Conservation (phyloP, 495 filamentous ascomycete genomes). For the Penicillium maclennaniae region DNA sequence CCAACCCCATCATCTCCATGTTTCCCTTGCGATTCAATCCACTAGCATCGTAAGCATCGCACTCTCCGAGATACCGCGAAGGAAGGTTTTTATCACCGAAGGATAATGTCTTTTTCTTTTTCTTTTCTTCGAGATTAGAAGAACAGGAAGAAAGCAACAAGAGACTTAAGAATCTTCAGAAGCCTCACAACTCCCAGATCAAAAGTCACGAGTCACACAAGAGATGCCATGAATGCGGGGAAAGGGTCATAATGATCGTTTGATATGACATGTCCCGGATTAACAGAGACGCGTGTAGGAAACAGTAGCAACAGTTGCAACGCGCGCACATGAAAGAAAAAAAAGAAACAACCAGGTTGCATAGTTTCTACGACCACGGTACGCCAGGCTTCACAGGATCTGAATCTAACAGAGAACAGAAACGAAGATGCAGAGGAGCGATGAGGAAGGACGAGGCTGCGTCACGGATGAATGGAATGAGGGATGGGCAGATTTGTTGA, state of each 20-base stretch:
- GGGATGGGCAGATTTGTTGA: constrained; percentile 20
- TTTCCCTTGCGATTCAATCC: constrained; percentile 1
- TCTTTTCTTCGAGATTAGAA: neutral
- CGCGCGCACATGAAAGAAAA: constrained; percentile 14
- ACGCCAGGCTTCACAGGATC: constrained; percentile 43
- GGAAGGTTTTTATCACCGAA: neutral
- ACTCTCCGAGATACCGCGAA: neutral
- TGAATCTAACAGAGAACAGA: constrained; percentile 35
- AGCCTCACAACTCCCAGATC: neutral
- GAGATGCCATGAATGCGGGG: constrained; percentile 37
- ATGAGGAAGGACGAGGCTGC: constrained; percentile 23
- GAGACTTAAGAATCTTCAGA: constrained; percentile 1
- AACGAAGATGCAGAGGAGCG: constrained; percentile 33
- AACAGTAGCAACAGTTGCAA: constrained; percentile 4
- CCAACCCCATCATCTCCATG: neutral
- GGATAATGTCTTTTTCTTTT: neutral
- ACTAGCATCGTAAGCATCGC: neutral
- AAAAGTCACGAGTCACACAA: constrained; percentile 17
- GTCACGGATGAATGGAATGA: neutral
- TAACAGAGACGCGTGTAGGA: constrained; percentile 10
- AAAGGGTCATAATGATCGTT: constrained; percentile 47
- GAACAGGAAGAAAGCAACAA: neutral
- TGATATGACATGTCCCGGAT: constrained; percentile 38
- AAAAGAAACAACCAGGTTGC: constrained; percentile 9
- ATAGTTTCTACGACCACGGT: constrained; percentile 47